Conservation (phyloP, 192 early-diverging fungal species). For the Spizellomyces sp. region DNA sequence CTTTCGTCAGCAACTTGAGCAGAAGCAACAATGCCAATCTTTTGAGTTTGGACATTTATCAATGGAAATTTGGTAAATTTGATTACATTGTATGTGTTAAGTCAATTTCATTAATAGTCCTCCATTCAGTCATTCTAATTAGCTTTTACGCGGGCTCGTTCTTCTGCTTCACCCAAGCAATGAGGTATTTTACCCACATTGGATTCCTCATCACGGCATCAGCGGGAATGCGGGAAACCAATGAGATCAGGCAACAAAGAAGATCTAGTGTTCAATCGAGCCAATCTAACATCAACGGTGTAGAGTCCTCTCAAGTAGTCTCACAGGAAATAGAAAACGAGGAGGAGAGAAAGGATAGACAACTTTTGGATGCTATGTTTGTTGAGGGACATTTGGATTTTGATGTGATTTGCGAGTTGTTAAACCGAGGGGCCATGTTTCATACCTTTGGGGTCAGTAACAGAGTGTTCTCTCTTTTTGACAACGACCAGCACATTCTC, state of each 20-base stretch:
- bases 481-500: too few species aligned
- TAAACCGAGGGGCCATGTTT: slow-evolving; percentile 27
- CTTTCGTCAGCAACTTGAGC: slow-evolving; percentile 7
- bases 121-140: slow-evolving; percentile 1
- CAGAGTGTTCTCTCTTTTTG: not conserved
- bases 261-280: not conserved
- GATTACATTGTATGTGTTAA: not conserved
- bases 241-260: not conserved
- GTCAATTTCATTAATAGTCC: not conserved
- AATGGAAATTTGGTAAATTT: slow-evolving; percentile 17
- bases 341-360: not conserved
- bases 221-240: not conserved
- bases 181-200: slow-evolving; percentile 22
- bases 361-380: not conserved
- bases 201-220: not conserved
- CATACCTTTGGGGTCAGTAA: slow-evolving; percentile 16
- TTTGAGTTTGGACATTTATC: not conserved
- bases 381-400: not conserved
- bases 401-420: not conserved
- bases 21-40: not conserved
- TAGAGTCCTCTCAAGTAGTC: not conserved
- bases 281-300: not conserved
- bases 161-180: slow-evolving; percentile 24
- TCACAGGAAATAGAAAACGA: not conserved
- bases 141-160: slow-evolving; percentile 8